Percentiles rank a stretch among this genome's conserved stretches.
These are phyloP conservation scores for Fusarium sulawesiense DNA, from an alignment of 2,329 filamentous ascomycete species.

Conservation along the genomic window DNA sequence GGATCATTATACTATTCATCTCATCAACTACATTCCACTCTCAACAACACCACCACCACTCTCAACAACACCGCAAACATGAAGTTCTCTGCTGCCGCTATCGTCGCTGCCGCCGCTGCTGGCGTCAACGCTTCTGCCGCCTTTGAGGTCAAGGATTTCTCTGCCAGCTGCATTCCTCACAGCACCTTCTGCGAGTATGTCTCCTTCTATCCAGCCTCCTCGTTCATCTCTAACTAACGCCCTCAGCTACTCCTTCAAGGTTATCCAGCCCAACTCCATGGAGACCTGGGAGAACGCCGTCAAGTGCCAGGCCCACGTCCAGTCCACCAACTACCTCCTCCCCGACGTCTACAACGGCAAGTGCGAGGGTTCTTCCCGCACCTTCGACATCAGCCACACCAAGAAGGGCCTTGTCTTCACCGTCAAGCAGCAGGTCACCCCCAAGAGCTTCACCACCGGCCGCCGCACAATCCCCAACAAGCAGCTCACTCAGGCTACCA, in stretches of 20 bases:
- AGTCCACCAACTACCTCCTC: constrained; percentile 41
- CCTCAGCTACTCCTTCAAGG: constrained; percentile 19
- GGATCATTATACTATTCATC: not conserved
- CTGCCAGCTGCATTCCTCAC: constrained; percentile 23
- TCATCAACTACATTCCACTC: not conserved
- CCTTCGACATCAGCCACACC: constrained; percentile 43
- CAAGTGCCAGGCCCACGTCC: constrained; percentile 40
- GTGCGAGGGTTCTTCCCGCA: constrained; percentile 48
- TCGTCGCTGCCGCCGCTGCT: constrained; percentile 22
- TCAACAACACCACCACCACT: not conserved
- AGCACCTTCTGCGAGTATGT: constrained; percentile 29
- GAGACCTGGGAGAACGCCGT: constrained; percentile 41
- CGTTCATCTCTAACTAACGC: not conserved
- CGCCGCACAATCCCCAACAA: constrained; percentile 44
- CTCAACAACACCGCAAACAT: constrained; percentile 22
- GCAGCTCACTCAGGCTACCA: constrained; percentile 1
- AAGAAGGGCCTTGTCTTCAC: constrained; percentile 43
- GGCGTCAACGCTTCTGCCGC: not conserved
- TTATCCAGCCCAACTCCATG: constrained; percentile 37
- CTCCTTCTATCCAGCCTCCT: no score
- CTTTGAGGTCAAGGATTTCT: constrained; percentile 26
- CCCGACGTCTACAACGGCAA: constrained; percentile 46
- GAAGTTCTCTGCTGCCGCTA: constrained; percentile 32
- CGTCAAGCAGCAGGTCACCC: constrained; percentile 46
- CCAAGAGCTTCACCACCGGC: constrained; percentile 42